phyloP scores from a whole-genome alignment of 2,329 filamentous ascomycete species.

The Exophiala mesophila region DNA sequence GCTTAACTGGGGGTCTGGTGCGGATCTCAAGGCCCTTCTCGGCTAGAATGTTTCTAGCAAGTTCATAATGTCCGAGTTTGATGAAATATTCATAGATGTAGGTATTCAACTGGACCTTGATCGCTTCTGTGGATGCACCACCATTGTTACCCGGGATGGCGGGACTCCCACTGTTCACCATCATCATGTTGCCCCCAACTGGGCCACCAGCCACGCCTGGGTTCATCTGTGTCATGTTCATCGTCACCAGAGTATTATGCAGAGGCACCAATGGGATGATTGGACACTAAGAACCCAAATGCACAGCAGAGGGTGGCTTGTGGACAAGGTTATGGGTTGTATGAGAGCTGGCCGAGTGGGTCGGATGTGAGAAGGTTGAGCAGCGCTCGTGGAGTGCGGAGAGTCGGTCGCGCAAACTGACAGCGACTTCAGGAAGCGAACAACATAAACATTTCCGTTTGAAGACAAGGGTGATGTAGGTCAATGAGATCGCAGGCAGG shows the following conservation, averaged over 20 bases:
- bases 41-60: constrained; percentile 68
- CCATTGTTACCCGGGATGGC: constrained; percentile 39
- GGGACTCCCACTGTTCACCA: constrained; percentile 49
- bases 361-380: constrained; percentile 7
- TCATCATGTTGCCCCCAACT: constrained; percentile 48
- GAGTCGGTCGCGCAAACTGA: constrained; percentile 25
- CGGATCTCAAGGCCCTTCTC: constrained; percentile 59
- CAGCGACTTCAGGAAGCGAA: constrained; percentile 21
- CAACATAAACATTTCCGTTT: constrained; percentile 17
- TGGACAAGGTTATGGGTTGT: no score
- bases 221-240: constrained; percentile 55
- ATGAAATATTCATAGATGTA: constrained; percentile 74
- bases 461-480: background rate
- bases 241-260: constrained; percentile 34
- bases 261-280: background rate
- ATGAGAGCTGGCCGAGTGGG: constrained; percentile 18
- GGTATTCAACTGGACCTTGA: constrained; percentile 52
- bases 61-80: constrained; percentile 76
- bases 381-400: constrained; percentile 15
- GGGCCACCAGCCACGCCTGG: constrained; percentile 48
- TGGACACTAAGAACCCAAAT: no score
- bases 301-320: no score
- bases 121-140: constrained; percentile 27
- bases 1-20: constrained; percentile 52
- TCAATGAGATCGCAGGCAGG: constrained; percentile 2